These are phyloP conservation scores for Maudiozyma pseudohumilis DNA, from an alignment of 805 yeast species.

Conservation along the genomic window DNA sequence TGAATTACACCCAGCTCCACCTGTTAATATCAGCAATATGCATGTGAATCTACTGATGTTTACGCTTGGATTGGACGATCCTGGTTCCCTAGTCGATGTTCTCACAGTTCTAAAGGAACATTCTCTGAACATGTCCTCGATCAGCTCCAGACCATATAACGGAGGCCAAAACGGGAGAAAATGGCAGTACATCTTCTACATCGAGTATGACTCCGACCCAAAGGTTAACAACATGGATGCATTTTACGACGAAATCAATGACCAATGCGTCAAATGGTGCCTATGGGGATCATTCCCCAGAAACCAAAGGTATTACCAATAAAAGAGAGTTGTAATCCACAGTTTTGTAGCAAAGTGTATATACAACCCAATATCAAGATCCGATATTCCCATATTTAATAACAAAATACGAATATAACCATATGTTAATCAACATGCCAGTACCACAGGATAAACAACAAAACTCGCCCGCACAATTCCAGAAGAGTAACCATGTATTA, in stretches of 20 bases:
- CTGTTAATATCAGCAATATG: neutral
- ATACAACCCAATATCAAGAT: too few relatives aligned
- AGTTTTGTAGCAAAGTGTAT: too few relatives aligned
- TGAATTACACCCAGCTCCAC: neutral
- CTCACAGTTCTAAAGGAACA: constrained; percentile 46
- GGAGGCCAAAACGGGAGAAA: constrained; percentile 13
- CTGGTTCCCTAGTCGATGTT: constrained; percentile 67
- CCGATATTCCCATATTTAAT: too few relatives aligned
- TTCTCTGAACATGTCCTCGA: constrained; percentile 56
- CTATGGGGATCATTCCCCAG: constrained; percentile 52
- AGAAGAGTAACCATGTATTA: too few relatives aligned
- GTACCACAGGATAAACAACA: too few relatives aligned
- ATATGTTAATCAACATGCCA: too few relatives aligned
- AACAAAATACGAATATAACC: too few relatives aligned
- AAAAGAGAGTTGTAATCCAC: neutral
- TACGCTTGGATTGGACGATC: constrained; percentile 51
- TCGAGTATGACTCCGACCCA: constrained; percentile 41
- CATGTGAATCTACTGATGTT: constrained; percentile 51
- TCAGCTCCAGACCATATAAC: constrained; percentile 65
- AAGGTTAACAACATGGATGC: constrained; percentile 19
- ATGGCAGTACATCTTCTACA: constrained; percentile 80
- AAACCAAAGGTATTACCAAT: constrained; percentile 31
- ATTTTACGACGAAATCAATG: constrained; percentile 36
- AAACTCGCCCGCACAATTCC: too few relatives aligned
- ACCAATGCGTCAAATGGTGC: constrained; percentile 39